These are phyloP conservation scores for Spathaspora gorwiae DNA, from an alignment of 805 yeast species.

Conservation along the genomic window DNA sequence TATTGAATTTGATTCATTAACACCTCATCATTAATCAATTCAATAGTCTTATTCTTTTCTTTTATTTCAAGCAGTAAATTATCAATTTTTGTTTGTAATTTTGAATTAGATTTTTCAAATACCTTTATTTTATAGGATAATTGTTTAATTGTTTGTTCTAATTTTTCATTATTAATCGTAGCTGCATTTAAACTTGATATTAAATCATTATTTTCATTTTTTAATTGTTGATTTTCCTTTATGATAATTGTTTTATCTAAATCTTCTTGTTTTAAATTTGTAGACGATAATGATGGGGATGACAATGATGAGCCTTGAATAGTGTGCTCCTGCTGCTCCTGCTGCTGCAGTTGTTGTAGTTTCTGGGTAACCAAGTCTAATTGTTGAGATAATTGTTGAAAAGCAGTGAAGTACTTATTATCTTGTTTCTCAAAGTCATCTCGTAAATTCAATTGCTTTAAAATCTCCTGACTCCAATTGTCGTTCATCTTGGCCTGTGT, in stretches of 20 bases:
- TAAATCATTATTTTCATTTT: conserved; percentile 18
- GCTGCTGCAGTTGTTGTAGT: background rate
- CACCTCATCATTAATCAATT: conserved; percentile 62
- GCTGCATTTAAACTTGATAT: conserved; percentile 20
- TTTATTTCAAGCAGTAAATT: conserved; percentile 23
- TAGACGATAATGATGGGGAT: background rate
- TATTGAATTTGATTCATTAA: conserved; percentile 56
- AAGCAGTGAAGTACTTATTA: conserved; percentile 27
- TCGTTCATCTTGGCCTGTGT: background rate
- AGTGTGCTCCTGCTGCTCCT: background rate
- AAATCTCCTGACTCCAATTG: conserved; percentile 21
- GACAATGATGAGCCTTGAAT: background rate
- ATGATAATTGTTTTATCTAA: background rate
- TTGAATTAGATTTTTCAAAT: conserved; percentile 14
- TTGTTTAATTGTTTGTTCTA: conserved; percentile 12
- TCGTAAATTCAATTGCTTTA: conserved; percentile 21
- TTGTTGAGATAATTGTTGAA: conserved; percentile 22
- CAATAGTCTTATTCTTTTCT: conserved; percentile 55
- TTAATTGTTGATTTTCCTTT: conserved; percentile 16
- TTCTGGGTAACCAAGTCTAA: conserved; percentile 3
- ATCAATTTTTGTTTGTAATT: conserved; percentile 16
- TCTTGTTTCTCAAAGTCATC: conserved; percentile 32
- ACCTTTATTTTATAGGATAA: conserved; percentile 9
- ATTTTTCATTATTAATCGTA: conserved; percentile 21
- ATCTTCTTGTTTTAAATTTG: background rate